These are phyloP conservation scores for Gymnopus androsaceus DNA, from an alignment of 1,284 basidiomycete genomes.

Conservation along the genomic window DNA sequence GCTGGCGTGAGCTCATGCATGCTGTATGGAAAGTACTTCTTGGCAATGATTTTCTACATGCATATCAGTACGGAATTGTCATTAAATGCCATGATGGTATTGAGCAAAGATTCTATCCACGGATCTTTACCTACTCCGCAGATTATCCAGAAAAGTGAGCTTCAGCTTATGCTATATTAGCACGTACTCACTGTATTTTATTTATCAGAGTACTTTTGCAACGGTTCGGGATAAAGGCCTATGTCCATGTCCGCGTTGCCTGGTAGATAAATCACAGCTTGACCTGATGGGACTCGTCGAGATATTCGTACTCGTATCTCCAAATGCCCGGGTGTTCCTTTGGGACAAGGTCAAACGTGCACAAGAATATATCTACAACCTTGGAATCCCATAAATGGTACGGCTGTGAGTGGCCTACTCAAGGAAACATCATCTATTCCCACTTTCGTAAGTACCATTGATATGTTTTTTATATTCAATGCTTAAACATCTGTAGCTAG, in stretches of 20 bases:
- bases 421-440: constrained; percentile 7
- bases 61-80: constrained; percentile 31
- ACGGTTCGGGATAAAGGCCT: constrained; percentile 30
- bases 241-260: constrained; percentile 34
- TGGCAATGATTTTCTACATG: constrained; percentile 29
- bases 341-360: constrained; percentile 7
- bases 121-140: constrained; percentile 34
- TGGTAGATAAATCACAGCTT: constrained; percentile 24
- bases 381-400: constrained; percentile 16
- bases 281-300: constrained; percentile 2
- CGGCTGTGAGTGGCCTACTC: background rate
- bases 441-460: background rate
- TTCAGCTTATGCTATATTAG: constrained; percentile 8
- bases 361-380: constrained; percentile 24
- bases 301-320: background rate
- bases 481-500: constrained; percentile 18
- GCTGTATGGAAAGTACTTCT: constrained; percentile 27
- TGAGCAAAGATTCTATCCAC: constrained; percentile 25
- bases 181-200: background rate
- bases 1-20: constrained; percentile 32
- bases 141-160: constrained; percentile 37
- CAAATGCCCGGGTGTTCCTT: background rate
- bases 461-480: background rate
- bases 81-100: constrained; percentile 29
- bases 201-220: constrained; percentile 29